Evolutionary conservation across 306 rosid species (phyloP).

Genomic region (Spatholobus suberectus): DNA sequence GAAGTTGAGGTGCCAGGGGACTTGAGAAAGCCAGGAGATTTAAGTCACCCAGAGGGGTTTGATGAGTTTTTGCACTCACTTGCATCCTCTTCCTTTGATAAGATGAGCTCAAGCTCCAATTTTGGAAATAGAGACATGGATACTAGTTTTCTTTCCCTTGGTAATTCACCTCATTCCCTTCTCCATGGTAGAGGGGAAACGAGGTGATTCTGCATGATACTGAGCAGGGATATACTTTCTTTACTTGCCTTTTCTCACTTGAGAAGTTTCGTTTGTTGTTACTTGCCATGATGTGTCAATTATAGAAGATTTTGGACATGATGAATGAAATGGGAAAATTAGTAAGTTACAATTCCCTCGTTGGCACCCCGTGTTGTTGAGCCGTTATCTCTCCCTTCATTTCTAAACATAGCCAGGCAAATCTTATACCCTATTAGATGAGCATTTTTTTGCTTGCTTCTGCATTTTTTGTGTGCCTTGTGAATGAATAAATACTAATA

Average conservation of each 20-base stretch:
- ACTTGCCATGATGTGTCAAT: neutral
- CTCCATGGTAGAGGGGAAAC: constrained; percentile 55
- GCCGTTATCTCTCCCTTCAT: neutral
- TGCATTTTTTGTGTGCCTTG: neutral
- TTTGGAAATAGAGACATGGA: constrained; percentile 50
- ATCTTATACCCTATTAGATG: neutral
- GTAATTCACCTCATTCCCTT: constrained; percentile 58
- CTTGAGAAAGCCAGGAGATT: constrained; percentile 48
- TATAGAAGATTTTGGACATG: neutral
- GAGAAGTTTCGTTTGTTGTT: constrained; percentile 1
- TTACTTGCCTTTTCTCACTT: neutral
- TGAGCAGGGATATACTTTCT: neutral
- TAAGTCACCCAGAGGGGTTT: constrained; percentile 57
- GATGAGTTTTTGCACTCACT: constrained; percentile 68
- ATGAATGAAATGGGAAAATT: neutral
- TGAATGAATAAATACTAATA: no score
- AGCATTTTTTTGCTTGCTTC: neutral
- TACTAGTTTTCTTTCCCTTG: constrained; percentile 47
- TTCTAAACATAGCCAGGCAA: neutral
- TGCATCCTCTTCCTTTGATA: constrained; percentile 67
- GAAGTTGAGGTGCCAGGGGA: constrained; percentile 57
- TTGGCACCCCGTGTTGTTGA: neutral
- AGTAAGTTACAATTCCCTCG: neutral
- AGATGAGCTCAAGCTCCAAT: constrained; percentile 52
- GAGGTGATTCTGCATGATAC: constrained; percentile 28